These are phyloP conservation scores for Tuber brumale DNA, from an alignment of 495 filamentous ascomycete genomes.

Conservation along the genomic window DNA sequence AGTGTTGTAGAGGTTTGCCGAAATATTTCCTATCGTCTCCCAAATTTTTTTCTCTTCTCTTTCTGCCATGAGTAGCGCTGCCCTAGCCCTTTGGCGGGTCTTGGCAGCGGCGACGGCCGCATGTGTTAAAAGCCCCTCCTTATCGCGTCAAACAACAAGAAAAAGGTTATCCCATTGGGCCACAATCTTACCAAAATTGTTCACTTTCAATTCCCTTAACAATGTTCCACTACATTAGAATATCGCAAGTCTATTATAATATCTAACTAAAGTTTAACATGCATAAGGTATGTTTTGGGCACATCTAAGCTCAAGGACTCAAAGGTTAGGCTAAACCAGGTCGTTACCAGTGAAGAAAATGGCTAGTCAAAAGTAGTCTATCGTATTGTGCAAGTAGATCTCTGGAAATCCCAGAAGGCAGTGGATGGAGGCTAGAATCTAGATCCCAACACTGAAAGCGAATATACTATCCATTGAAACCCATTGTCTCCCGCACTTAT, in stretches of 20 bases:
- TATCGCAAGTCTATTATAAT: neutral
- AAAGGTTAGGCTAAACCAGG: neutral
- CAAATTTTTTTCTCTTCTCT: slow-evolving; percentile 23
- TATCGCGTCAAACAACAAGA: neutral
- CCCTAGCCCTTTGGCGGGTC: slow-evolving; percentile 25
- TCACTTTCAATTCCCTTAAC: neutral
- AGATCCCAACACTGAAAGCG: slow-evolving; percentile 46
- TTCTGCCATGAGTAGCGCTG: slow-evolving; percentile 21
- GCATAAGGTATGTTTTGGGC: neutral
- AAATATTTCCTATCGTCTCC: neutral
- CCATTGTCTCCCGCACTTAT: slow-evolving; percentile 90
- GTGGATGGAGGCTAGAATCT: neutral
- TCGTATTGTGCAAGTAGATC: neutral
- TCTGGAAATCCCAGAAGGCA: neutral
- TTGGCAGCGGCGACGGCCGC: slow-evolving; percentile 14
- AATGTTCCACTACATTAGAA: neutral
- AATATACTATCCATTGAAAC: slow-evolving; percentile 94
- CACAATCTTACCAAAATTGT: neutral
- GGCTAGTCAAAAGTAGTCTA: neutral
- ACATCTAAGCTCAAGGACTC: neutral
- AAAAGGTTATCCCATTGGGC: neutral
- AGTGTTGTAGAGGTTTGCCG: neutral
- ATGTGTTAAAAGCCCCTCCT: neutral
- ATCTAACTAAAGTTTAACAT: neutral
- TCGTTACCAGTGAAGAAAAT: neutral